These are phyloP conservation scores for Camelina sativa DNA, from an alignment of 345 rosid species.

Conservation along the genomic window DNA sequence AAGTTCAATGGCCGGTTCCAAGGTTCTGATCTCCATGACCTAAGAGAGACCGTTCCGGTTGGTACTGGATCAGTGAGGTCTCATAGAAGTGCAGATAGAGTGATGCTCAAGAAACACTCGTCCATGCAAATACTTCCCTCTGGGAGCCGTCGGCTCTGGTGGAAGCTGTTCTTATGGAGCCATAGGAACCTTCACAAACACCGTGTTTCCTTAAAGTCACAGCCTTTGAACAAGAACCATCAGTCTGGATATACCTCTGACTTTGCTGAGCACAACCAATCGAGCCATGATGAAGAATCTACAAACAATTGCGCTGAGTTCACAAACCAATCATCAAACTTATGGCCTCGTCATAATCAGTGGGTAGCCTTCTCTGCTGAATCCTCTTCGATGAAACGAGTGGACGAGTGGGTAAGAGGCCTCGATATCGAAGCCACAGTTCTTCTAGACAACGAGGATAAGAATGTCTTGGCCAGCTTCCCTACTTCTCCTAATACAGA, in stretches of 20 bases:
- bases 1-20: slow-evolving; percentile 46
- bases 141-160: slow-evolving; percentile 76
- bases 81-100: slow-evolving; percentile 78
- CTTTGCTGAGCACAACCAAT: slow-evolving; percentile 60
- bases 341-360: slow-evolving; percentile 74
- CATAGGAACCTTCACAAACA: slow-evolving; percentile 78
- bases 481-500: slow-evolving; percentile 59
- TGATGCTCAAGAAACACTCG: slow-evolving; percentile 90
- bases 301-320: slow-evolving; percentile 53
- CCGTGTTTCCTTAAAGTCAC: slow-evolving; percentile 46
- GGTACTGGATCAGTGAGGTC: slow-evolving; percentile 61
- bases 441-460: slow-evolving; percentile 47
- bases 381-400: slow-evolving; percentile 71
- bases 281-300: slow-evolving; percentile 55
- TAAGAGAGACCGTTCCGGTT: slow-evolving; percentile 33
- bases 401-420: slow-evolving; percentile 82
- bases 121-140: slow-evolving; percentile 94
- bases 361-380: slow-evolving; percentile 83
- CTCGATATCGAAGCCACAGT: slow-evolving; percentile 48
- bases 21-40: slow-evolving; percentile 48
- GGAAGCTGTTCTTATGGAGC: slow-evolving; percentile 96
- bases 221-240: slow-evolving; percentile 51
- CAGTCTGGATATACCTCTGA: slow-evolving; percentile 89
- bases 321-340: slow-evolving; percentile 47
- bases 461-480: slow-evolving; percentile 43